Evolutionary conservation across 352 stramenopile genomes (phyloP).

Genomic region (Phytopythium mirpurense): DNA sequence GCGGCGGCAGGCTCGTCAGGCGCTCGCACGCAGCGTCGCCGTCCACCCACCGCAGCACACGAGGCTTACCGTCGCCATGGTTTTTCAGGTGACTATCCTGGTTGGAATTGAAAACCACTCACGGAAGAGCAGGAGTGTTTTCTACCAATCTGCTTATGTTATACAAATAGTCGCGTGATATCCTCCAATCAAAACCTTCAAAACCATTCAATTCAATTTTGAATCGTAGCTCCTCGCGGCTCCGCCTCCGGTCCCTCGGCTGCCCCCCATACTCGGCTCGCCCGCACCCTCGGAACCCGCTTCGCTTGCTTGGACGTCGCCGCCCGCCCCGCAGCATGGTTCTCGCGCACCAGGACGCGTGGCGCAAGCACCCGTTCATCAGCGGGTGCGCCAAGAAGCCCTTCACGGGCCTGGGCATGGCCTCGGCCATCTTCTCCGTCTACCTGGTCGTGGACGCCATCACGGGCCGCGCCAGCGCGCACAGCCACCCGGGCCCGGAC

Average conservation of each 20-base stretch:
- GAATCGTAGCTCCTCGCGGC: constrained; percentile 13
- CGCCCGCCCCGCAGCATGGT: constrained; percentile 65
- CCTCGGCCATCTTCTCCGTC: constrained; percentile 70
- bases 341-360: constrained; percentile 84
- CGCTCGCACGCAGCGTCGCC: not conserved
- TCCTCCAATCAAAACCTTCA: not conserved
- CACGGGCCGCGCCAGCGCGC: constrained; percentile 33
- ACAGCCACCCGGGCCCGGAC: constrained; percentile 19
- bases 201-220: constrained; percentile 11
- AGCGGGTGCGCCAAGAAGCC: constrained; percentile 79
- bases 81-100: too few species aligned
- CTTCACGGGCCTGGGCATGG: constrained; percentile 71
- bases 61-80: not conserved
- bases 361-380: constrained; percentile 87
- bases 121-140: too few species aligned
- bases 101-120: too few species aligned
- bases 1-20: not conserved
- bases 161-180: too few species aligned
- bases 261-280: not conserved
- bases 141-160: too few species aligned
- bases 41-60: too few species aligned
- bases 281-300: constrained; percentile 9
- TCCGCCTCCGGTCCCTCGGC: too few species aligned
- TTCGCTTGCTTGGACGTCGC: too few species aligned
- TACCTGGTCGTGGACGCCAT: constrained; percentile 72